Conservation (phyloP, 106 monocot genomes). For the Dendrobium nobile region DNA sequence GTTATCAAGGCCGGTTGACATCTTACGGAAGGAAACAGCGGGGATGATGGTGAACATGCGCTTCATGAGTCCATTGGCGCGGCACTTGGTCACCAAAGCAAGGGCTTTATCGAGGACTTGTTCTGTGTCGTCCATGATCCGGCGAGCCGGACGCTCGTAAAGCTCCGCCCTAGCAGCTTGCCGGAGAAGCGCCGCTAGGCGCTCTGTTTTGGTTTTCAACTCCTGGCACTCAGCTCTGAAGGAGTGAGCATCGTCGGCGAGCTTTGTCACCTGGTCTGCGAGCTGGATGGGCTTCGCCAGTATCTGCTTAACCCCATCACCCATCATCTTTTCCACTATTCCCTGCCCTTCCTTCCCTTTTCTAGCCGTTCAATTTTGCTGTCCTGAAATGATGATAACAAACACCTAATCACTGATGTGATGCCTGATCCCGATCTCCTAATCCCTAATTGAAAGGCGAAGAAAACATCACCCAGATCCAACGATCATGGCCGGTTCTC, state of each 20-base stretch:
- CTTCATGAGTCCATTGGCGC: constrained; percentile 28
- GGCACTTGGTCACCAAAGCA: constrained; percentile 44
- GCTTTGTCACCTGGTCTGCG: constrained; percentile 53
- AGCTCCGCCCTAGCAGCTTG: constrained; percentile 64
- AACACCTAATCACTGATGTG: neutral
- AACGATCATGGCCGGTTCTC: neutral
- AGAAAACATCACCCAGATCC: neutral
- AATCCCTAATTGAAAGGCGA: neutral
- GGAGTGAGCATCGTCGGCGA: constrained; percentile 31
- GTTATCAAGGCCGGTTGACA: constrained; percentile 54
- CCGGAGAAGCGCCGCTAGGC: constrained; percentile 38
- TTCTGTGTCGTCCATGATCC: constrained; percentile 70
- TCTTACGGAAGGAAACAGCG: constrained; percentile 46
- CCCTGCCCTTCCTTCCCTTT: neutral
- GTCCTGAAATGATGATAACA: neutral
- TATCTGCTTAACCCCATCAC: constrained; percentile 48
- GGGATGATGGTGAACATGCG: constrained; percentile 60
- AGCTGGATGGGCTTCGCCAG: constrained; percentile 56
- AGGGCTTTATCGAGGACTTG: constrained; percentile 56
- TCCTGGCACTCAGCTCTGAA: constrained; percentile 45
- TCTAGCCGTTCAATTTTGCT: neutral
- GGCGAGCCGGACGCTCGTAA: constrained; percentile 68
- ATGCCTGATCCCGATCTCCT: neutral
- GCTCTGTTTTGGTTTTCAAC: constrained; percentile 39
- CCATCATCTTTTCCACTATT: constrained; percentile 30